phyloP scores from a whole-genome alignment of 169 alveolate genomes.

The Neospora caninum region DNA sequence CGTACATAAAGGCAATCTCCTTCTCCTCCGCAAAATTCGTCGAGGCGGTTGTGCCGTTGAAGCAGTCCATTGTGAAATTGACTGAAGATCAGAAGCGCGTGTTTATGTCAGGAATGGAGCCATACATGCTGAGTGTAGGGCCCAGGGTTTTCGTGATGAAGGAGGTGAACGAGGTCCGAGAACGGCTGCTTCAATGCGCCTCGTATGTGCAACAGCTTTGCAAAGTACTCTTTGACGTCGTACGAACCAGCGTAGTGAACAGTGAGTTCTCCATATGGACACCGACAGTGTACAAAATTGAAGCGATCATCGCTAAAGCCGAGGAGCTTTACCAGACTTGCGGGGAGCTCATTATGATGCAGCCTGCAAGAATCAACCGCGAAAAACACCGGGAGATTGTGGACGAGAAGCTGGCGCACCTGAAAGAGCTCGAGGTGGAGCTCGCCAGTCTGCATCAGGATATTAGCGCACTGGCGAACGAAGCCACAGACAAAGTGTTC shows the following conservation, averaged over 20 bases:
- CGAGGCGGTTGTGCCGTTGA: slow-evolving; percentile 10
- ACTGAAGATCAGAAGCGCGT: slow-evolving; percentile 37
- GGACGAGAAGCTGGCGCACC: background rate
- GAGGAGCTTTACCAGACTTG: slow-evolving; percentile 19
- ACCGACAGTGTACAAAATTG: slow-evolving; percentile 1
- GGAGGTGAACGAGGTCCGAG: slow-evolving; percentile 46
- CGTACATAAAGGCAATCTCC: background rate
- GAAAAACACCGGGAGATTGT: background rate
- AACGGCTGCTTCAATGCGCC: slow-evolving; percentile 52
- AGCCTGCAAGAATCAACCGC: background rate
- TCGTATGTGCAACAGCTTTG: slow-evolving; percentile 43
- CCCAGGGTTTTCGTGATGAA: slow-evolving; percentile 53
- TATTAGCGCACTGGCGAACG: background rate
- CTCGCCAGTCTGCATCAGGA: background rate
- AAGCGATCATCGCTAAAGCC: slow-evolving; percentile 24
- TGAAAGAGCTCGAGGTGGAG: background rate
- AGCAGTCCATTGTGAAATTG: slow-evolving; percentile 1
- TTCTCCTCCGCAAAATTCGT: slow-evolving; percentile 7
- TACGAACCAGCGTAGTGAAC: background rate
- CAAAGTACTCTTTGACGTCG: slow-evolving; percentile 8
- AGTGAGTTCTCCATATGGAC: slow-evolving; percentile 7
- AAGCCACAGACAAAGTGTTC: slow-evolving; percentile 13
- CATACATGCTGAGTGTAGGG: slow-evolving; percentile 56
- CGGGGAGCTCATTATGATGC: slow-evolving; percentile 21
- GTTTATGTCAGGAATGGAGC: slow-evolving; percentile 64